phyloP scores from a whole-genome alignment of 257 asterid genomes.

The Echium plantagineum region DNA sequence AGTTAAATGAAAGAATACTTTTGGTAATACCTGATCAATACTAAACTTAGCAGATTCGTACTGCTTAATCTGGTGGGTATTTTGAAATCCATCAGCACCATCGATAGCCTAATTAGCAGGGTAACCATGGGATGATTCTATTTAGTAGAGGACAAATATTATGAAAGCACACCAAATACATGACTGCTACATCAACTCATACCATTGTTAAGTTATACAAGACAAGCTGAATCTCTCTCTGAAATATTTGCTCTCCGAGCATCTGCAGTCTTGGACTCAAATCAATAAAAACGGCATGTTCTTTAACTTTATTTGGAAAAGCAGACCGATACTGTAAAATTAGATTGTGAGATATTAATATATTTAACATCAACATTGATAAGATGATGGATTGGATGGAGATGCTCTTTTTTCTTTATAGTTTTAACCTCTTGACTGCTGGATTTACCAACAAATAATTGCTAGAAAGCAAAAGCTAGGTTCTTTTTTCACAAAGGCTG shows the following conservation, averaged over 20 bases:
- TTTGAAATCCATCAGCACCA: constrained; percentile 88
- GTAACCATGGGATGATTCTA: background rate
- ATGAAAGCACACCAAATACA: background rate
- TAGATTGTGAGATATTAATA: constrained; percentile 7
- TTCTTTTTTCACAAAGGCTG: too few species aligned
- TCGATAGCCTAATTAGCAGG: constrained; percentile 62
- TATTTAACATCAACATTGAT: background rate
- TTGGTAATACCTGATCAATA: constrained; percentile 60
- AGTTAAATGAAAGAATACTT: background rate
- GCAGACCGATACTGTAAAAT: constrained; percentile 76
- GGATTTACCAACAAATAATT: too few species aligned
- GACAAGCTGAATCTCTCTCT: constrained; percentile 67
- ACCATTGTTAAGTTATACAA: constrained; percentile 71
- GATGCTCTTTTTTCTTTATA: constrained; percentile 4
- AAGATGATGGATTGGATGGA: background rate
- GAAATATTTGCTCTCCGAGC: constrained; percentile 75
- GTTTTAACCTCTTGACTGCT: background rate
- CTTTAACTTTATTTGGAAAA: constrained; percentile 73
- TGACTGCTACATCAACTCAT: constrained; percentile 3
- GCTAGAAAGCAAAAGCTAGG: too few species aligned
- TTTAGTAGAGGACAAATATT: background rate
- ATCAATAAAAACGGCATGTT: constrained; percentile 70
- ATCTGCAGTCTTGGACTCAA: constrained; percentile 85
- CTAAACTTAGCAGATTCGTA: constrained; percentile 88
- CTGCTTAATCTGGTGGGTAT: constrained; percentile 70